Evolutionary conservation across 495 filamentous ascomycete species (phyloP).

Genomic region (Aspergillus cristatus): DNA sequence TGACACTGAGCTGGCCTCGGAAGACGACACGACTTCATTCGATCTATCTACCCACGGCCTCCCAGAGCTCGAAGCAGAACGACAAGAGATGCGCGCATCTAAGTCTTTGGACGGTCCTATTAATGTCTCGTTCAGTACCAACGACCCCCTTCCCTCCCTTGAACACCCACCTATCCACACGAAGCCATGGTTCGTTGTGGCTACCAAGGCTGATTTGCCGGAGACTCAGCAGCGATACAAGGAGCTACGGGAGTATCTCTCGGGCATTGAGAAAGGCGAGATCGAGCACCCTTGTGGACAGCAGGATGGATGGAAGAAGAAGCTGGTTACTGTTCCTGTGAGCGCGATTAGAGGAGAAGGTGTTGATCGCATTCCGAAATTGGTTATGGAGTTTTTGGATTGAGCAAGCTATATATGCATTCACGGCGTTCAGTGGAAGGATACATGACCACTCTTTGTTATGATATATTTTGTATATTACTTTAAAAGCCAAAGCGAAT

Average conservation of each 20-base stretch:
- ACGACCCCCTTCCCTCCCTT: conserved; percentile 21
- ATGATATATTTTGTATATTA: conserved; percentile 2
- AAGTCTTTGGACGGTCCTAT: conserved; percentile 17
- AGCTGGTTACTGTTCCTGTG: conserved; percentile 66
- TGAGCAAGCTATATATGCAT: conserved; percentile 2
- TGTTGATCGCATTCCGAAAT: conserved; percentile 64
- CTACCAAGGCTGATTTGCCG: conserved; percentile 84
- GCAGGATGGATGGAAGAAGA: conserved; percentile 55
- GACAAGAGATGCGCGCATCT: background rate
- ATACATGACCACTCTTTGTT: conserved; percentile 11
- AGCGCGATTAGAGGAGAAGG: conserved; percentile 83
- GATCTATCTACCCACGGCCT: conserved; percentile 13
- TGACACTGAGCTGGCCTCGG: conserved; percentile 41
- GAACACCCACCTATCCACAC: conserved; percentile 56
- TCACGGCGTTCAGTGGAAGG: background rate
- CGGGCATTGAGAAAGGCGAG: conserved; percentile 45
- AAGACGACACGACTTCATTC: conserved; percentile 31
- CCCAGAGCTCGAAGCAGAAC: conserved; percentile 14
- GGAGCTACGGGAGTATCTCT: conserved; percentile 57
- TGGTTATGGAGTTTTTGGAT: conserved; percentile 68
- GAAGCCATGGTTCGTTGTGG: conserved; percentile 97
- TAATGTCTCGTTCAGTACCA: conserved; percentile 5
- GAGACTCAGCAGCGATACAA: conserved; percentile 70
- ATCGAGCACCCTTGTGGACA: conserved; percentile 63
- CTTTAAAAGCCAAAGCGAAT: background rate